These are phyloP conservation scores for Phanerodontia chrysosporium DNA, from an alignment of 768 basidiomycete species.

Conservation along the genomic window DNA sequence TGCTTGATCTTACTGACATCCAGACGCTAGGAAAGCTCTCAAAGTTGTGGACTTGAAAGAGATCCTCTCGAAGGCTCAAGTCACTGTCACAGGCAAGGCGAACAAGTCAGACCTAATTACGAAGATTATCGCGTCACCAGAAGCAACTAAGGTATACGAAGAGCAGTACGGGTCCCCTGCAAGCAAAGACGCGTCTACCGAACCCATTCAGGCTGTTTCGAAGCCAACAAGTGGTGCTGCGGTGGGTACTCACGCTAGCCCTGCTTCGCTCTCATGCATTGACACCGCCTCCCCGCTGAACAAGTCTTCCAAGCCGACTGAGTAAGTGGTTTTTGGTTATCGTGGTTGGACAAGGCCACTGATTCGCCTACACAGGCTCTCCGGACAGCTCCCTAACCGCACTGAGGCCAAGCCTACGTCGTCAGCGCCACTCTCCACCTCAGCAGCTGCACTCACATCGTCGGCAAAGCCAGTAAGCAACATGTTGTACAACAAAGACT, in stretches of 20 bases:
- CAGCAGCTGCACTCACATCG: background rate
- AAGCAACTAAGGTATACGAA: constrained; percentile 49
- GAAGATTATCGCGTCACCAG: constrained; percentile 49
- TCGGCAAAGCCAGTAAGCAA: constrained; percentile 1
- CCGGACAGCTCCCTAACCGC: background rate
- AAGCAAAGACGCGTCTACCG: constrained; percentile 25
- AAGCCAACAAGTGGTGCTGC: background rate
- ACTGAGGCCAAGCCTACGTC: background rate
- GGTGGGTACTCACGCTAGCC: background rate
- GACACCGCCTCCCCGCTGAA: background rate
- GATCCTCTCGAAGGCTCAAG: constrained; percentile 50
- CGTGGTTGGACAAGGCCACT: no score
- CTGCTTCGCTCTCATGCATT: background rate
- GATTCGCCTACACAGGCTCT: background rate
- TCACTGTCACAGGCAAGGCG: constrained; percentile 48
- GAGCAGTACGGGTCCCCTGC: constrained; percentile 15
- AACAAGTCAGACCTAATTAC: constrained; percentile 68
- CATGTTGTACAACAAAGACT: background rate
- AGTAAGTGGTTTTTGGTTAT: no score
- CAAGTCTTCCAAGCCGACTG: no score
- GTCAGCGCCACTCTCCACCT: no score
- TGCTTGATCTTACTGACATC: background rate
- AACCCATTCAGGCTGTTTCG: background rate
- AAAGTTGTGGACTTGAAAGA: constrained; percentile 69
- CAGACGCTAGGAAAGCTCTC: constrained; percentile 46